A percentile compares a stretch with the other conserved stretches of the same genome.
phyloP scores from a whole-genome alignment of 768 basidiomycete genomes.

The Trametes coccinea region DNA sequence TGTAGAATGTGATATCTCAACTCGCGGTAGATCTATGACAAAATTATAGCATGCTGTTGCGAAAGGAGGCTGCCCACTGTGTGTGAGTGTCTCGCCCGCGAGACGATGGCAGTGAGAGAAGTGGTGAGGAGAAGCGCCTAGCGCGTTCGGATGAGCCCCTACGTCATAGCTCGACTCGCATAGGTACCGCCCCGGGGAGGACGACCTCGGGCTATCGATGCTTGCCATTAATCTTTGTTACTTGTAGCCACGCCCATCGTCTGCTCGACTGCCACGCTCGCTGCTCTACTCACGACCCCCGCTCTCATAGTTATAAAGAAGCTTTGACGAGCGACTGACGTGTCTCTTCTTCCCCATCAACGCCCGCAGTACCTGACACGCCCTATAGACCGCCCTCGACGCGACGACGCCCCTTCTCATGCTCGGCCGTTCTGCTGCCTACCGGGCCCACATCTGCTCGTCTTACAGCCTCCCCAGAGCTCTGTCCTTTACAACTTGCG shows the following conservation, averaged over 20 bases:
- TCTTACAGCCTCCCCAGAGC: neutral
- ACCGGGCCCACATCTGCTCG: conserved; percentile 1
- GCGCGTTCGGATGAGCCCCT: too few relatives aligned
- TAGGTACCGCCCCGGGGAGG: neutral
- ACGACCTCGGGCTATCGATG: neutral
- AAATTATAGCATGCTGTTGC: too few relatives aligned
- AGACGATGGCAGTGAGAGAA: too few relatives aligned
- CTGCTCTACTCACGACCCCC: neutral
- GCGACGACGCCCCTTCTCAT: neutral
- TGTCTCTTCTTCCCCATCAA: neutral
- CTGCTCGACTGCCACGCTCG: neutral
- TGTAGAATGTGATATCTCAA: too few relatives aligned
- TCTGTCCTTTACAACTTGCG: neutral
- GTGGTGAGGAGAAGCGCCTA: too few relatives aligned
- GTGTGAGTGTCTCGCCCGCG: too few relatives aligned
- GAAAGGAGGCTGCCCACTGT: too few relatives aligned
- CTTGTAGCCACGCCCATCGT: neutral
- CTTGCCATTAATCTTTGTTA: neutral
- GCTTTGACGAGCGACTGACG: neutral
- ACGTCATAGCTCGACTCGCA: neutral
- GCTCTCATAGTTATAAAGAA: neutral
- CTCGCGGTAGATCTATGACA: too few relatives aligned
- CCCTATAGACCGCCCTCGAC: neutral
- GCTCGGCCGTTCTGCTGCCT: conserved; percentile 17
- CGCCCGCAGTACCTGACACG: conserved; percentile 7